Base-by-base conservation (phyloP, 805 yeast genomes). In the Kluyveromyces siamensis region DNA sequence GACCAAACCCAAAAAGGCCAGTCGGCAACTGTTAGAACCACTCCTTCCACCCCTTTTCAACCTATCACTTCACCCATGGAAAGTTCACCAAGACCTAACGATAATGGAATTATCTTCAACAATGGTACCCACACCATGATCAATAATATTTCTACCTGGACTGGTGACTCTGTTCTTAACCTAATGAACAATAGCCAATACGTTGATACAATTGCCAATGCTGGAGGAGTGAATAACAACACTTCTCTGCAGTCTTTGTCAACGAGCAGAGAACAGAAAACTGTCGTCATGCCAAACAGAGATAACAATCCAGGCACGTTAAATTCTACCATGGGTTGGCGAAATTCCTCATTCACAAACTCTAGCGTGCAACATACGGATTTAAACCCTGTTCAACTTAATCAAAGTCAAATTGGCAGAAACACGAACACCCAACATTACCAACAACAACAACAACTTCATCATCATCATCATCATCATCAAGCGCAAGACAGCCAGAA, bases 121-220 rank as follows among this genome's bases (percentile, higher is more conserved):
- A 62, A 60, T 13, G 72, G 81, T 25, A 75, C 83, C 1, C 78
- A 77, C 39, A 74, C 74, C 33, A 79, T 79, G 84, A 79, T 79
- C 55, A 77, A 71, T 56, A 77, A 79, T 55, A 79, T 79, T 37
- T 76, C 81, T 0, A 75, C 74, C 1, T 79, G 84, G 84, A 79
- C 83, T 2, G 61, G 55, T 27, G 61, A 63, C 38, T 57, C 64
- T 1, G 65, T 63, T 19, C 50, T 48, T 35, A 56, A 56, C 37
- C 46, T 55, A 33, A 41, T 53, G 46, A 55, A 44, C 39, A 52
- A 49, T 30, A n/a, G 36, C 18, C 47, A 37, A 19, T 7, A 43
- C 17, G 14, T 19, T 13, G 44, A 19, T 16, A 45, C 40, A 8
- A 17, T 40, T 30, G 40, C 21, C 13, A 37, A 41, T 35, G 21